A percentile compares a stretch with the other conserved stretches of the same genome.
phyloP scores from a whole-genome alignment of 1,139 yeast species.

The Kodamaea alishanica region DNA sequence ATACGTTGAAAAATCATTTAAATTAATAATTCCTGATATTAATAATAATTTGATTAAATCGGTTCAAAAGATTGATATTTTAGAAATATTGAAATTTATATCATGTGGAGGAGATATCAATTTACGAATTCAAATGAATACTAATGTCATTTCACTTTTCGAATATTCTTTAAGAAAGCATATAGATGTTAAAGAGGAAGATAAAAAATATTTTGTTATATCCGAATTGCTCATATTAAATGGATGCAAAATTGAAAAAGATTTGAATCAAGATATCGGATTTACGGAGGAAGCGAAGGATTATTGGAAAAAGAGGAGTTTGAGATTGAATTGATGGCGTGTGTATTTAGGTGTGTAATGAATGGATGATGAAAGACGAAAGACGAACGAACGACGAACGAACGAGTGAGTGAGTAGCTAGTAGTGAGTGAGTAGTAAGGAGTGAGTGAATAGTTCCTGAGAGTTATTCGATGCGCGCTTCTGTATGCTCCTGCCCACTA shows the following conservation, averaged over 20 bases:
- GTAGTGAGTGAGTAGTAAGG: too few species aligned
- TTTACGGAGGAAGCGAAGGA: slow-evolving; percentile 41
- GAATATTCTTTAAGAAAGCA: slow-evolving; percentile 60
- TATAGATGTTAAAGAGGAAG: slow-evolving; percentile 25
- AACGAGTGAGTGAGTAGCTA: background rate
- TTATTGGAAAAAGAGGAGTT: slow-evolving; percentile 50
- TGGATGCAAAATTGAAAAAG: slow-evolving; percentile 46
- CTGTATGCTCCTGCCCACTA: too few species aligned
- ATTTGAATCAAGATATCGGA: slow-evolving; percentile 26
- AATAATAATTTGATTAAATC: slow-evolving; percentile 38
- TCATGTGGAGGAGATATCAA: slow-evolving; percentile 51
- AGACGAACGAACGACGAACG: background rate
- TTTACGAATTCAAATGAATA: slow-evolving; percentile 30
- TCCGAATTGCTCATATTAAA: slow-evolving; percentile 71
- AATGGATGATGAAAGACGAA: background rate
- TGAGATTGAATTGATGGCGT: slow-evolving; percentile 18
- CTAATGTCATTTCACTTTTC: slow-evolving; percentile 41
- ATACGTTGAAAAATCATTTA: slow-evolving; percentile 43
- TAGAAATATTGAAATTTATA: slow-evolving; percentile 43
- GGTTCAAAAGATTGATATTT: slow-evolving; percentile 48
- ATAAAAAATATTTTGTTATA: slow-evolving; percentile 49
- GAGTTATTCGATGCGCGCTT: background rate
- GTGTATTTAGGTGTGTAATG: background rate
- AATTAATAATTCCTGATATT: slow-evolving; percentile 21
- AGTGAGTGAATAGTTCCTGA: background rate